Conservation (phyloP, 2,329 filamentous ascomycete species). For the Neofusicoccum sp. region DNA sequence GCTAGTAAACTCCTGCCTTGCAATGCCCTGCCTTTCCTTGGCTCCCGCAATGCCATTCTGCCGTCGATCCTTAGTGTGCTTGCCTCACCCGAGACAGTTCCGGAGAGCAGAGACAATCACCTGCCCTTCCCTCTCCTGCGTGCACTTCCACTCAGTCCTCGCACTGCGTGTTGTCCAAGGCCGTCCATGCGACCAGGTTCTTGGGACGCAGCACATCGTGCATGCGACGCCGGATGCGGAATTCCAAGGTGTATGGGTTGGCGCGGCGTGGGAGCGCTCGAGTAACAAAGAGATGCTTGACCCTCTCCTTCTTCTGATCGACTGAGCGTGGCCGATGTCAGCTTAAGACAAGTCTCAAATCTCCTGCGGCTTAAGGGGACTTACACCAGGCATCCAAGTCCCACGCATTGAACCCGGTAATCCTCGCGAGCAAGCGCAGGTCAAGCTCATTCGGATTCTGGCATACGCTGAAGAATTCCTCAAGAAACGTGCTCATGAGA, state of each 20-base stretch:
- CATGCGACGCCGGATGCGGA: neutral
- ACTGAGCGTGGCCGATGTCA: neutral
- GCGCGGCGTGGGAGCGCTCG: neutral
- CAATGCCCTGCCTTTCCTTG: no score
- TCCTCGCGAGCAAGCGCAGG: neutral
- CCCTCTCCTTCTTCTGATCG: neutral
- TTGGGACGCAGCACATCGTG: neutral
- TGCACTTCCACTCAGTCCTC: no score
- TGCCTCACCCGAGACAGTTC: no score
- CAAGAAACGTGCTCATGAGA: neutral
- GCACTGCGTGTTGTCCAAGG: no score
- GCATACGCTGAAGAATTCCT: neutral
- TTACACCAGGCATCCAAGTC: neutral
- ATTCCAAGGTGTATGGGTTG: neutral
- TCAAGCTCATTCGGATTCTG: neutral
- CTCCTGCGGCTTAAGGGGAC: neutral
- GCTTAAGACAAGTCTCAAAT: neutral
- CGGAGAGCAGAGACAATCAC: no score
- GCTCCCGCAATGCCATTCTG: no score
- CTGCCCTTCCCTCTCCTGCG: no score
- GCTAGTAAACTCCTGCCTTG: no score
- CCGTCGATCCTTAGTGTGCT: no score
- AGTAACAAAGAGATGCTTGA: conserved; percentile 3
- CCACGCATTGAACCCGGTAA: neutral
- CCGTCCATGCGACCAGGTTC: no score